These are phyloP conservation scores for Spathaspora passalidarum DNA, from an alignment of 805 yeast species.

Conservation along the genomic window DNA sequence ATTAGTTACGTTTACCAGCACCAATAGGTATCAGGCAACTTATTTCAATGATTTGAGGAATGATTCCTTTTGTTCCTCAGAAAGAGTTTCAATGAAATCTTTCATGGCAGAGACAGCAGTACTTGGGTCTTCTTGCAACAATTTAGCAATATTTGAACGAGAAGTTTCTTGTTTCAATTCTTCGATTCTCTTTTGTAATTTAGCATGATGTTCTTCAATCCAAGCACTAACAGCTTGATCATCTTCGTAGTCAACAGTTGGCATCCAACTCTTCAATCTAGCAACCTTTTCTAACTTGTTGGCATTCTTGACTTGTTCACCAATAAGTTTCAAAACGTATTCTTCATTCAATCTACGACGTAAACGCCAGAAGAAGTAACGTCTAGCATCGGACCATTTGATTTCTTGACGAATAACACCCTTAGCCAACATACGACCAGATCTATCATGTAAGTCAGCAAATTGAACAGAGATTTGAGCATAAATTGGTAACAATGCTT, in stretches of 20 bases:
- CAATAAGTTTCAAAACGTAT: constrained; percentile 73
- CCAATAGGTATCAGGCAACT: not conserved
- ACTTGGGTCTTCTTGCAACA: constrained; percentile 34
- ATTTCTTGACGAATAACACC: constrained; percentile 83
- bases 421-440: constrained; percentile 96
- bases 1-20: not conserved
- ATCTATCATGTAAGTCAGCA: constrained; percentile 96
- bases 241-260: constrained; percentile 64
- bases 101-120: constrained; percentile 31
- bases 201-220: constrained; percentile 75
- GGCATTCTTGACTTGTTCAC: constrained; percentile 52
- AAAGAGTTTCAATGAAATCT: constrained; percentile 31
- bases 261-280: constrained; percentile 84
- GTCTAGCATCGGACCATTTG: constrained; percentile 84
- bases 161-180: constrained; percentile 64
- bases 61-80: constrained; percentile 33
- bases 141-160: constrained; percentile 60
- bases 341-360: constrained; percentile 95
- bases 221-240: constrained; percentile 80
- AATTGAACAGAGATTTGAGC: constrained; percentile 91
- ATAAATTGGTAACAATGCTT: constrained; percentile 78
- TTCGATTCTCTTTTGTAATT: constrained; percentile 57
- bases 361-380: constrained; percentile 98
- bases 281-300: constrained; percentile 80
- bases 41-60: constrained; percentile 20